Evolutionary conservation across 2,329 filamentous ascomycete species (phyloP).

Genomic region (Onygenales sp.): DNA sequence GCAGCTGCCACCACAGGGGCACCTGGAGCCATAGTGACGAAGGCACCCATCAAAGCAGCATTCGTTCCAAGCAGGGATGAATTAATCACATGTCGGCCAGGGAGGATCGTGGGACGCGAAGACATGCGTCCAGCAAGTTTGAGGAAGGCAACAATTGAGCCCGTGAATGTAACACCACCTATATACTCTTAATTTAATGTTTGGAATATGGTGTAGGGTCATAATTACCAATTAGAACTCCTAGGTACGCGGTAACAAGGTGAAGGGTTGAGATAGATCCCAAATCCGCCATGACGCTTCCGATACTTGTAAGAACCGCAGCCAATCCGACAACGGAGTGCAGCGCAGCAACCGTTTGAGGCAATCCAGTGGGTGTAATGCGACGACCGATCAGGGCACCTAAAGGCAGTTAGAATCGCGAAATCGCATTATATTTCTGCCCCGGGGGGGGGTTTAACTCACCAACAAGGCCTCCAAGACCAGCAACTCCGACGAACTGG

Average conservation of each 20-base stretch:
- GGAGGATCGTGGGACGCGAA: constrained; percentile 62
- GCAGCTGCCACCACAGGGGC: constrained; percentile 69
- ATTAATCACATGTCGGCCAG: constrained; percentile 68
- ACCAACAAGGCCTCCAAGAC: constrained; percentile 58
- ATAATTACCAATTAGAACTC: constrained; percentile 62
- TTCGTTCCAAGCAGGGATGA: constrained; percentile 65
- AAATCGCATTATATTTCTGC: constrained; percentile 3
- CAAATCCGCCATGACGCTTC: constrained; percentile 69
- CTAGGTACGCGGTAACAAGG: constrained; percentile 75
- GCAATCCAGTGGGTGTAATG: constrained; percentile 79
- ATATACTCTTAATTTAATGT: constrained; percentile 4
- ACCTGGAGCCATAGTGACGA: constrained; percentile 71
- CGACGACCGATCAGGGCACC: constrained; percentile 71
- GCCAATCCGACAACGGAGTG: constrained; percentile 86
- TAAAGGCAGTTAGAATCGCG: constrained; percentile 12
- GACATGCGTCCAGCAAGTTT: constrained; percentile 79
- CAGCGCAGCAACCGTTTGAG: constrained; percentile 79
- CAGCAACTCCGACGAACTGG: constrained; percentile 70
- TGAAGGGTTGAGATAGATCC: constrained; percentile 65
- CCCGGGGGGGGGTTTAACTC: constrained; percentile 8
- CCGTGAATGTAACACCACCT: constrained; percentile 80
- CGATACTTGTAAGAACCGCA: constrained; percentile 79
- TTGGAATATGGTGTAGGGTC: not conserved
- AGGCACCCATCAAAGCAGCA: constrained; percentile 72
- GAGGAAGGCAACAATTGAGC: constrained; percentile 79